Conservation (phyloP, 176 grass and related monocot species). For the Oryza australiensis region DNA sequence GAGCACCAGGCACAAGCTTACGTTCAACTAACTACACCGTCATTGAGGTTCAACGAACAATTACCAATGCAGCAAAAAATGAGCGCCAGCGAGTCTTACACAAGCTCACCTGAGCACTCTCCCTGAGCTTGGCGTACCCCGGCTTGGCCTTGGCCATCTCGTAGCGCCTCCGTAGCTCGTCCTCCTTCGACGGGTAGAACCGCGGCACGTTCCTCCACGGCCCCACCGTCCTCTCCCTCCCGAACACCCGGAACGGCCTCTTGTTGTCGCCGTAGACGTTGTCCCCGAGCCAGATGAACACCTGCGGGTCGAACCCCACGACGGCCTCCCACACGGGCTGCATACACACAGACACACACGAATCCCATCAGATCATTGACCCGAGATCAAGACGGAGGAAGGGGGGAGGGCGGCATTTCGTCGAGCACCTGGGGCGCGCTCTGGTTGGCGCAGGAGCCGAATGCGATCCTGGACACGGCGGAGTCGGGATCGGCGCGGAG, state of each 20-base stretch:
- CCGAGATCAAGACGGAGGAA: not conserved
- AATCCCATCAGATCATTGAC: no score
- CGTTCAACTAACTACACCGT: not conserved
- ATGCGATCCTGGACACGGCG: conserved; percentile 73
- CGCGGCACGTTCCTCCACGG: conserved; percentile 80
- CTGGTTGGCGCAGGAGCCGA: conserved; percentile 93
- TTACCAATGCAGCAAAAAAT: not conserved
- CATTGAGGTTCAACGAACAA: not conserved
- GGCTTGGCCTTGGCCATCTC: conserved; percentile 64
- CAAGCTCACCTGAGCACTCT: conserved; percentile 55
- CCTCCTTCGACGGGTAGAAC: conserved; percentile 73
- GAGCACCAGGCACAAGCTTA: not conserved
- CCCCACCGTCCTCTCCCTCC: conserved; percentile 70
- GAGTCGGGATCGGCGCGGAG: not conserved
- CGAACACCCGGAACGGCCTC: conserved; percentile 55
- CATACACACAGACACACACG: not conserved
- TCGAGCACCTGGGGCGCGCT: conserved; percentile 68
- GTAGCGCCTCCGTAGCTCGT: conserved; percentile 76
- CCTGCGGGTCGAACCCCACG: conserved; percentile 65
- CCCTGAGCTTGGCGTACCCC: conserved; percentile 69
- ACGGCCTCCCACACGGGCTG: conserved; percentile 89
- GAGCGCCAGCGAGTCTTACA: not conserved
- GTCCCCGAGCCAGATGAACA: conserved; percentile 96
- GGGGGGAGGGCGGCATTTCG: not conserved
- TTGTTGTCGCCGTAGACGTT: conserved; percentile 95